Evolutionary conservation across 2,329 filamentous ascomycete species (phyloP).

Genomic region (Pseudogymnoascus sp.): DNA sequence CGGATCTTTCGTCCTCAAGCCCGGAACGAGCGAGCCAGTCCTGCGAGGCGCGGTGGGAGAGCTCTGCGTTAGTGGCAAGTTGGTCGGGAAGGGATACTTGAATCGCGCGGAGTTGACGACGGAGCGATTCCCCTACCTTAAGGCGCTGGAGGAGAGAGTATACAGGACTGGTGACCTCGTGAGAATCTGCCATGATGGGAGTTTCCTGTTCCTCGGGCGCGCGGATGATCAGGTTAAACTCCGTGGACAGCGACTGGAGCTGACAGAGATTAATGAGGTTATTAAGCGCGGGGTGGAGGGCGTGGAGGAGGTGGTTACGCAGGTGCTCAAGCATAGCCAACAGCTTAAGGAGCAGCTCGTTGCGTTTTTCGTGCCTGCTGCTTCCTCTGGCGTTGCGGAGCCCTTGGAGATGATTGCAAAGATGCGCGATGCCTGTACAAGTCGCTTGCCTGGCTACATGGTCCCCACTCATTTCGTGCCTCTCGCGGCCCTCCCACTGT

Average conservation of each 20-base stretch:
- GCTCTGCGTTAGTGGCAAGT: constrained; percentile 75
- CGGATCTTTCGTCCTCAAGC: constrained; percentile 68
- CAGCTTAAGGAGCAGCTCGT: constrained; percentile 78
- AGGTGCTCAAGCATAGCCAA: constrained; percentile 63
- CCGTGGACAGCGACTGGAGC: constrained; percentile 78
- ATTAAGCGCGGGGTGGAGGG: constrained; percentile 54
- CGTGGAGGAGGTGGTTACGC: constrained; percentile 62
- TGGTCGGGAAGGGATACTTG: constrained; percentile 85
- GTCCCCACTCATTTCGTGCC: constrained; percentile 76
- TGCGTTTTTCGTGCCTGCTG: constrained; percentile 54
- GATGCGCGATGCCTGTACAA: constrained; percentile 56
- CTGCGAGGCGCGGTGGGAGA: constrained; percentile 75
- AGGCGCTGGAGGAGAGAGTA: constrained; percentile 49
- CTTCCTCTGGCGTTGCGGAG: background rate
- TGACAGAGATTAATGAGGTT: constrained; percentile 82
- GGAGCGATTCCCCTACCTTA: constrained; percentile 64
- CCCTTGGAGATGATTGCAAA: constrained; percentile 31
- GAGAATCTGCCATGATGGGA: constrained; percentile 67
- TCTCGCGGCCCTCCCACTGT: constrained; percentile 66
- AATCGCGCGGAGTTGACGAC: constrained; percentile 69
- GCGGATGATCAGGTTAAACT: constrained; percentile 91
- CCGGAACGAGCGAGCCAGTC: constrained; percentile 62
- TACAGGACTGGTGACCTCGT: constrained; percentile 90
- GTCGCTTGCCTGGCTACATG: constrained; percentile 76
- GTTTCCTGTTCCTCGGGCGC: constrained; percentile 79